These are phyloP conservation scores for Lichtheimia ornata DNA, from an alignment of 371 early-diverging fungal species.

Conservation along the genomic window DNA sequence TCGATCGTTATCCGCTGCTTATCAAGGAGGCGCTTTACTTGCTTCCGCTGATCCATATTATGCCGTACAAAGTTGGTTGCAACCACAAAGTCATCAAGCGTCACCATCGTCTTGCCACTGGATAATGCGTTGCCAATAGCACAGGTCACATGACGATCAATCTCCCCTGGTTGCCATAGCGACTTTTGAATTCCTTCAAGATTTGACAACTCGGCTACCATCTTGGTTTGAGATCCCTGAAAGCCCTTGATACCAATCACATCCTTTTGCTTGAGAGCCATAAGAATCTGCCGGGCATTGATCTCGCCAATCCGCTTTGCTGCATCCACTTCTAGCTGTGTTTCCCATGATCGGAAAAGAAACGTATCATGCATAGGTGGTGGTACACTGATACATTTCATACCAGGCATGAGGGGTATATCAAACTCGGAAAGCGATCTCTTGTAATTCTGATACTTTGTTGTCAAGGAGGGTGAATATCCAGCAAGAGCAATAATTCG, in stretches of 20 bases:
- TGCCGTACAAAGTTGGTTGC: constrained; percentile 27
- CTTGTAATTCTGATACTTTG: background rate
- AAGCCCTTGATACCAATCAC: constrained; percentile 4
- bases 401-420: constrained; percentile 20
- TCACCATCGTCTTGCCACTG: constrained; percentile 16
- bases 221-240: constrained; percentile 1
- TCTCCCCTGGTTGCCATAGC: constrained; percentile 34
- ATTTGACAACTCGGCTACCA: constrained; percentile 10
- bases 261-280: constrained; percentile 28
- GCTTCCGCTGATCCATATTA: constrained; percentile 8
- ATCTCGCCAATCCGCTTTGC: constrained; percentile 40
- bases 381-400: constrained; percentile 28
- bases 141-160: constrained; percentile 36
- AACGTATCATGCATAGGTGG: constrained; percentile 16
- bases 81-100: constrained; percentile 25
- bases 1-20: constrained; percentile 3
- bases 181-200: constrained; percentile 31
- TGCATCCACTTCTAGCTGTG: constrained; percentile 32
- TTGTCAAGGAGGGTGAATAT: constrained; percentile 34
- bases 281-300: constrained; percentile 45
- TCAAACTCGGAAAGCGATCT: background rate
- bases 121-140: constrained; percentile 39
- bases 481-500: constrained; percentile 45
- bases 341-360: constrained; percentile 17
- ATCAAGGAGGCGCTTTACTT: constrained; percentile 15